Evolutionary conservation across 139 green algal species (phyloP).

Genomic region (Tetradesmus obliquus): DNA sequence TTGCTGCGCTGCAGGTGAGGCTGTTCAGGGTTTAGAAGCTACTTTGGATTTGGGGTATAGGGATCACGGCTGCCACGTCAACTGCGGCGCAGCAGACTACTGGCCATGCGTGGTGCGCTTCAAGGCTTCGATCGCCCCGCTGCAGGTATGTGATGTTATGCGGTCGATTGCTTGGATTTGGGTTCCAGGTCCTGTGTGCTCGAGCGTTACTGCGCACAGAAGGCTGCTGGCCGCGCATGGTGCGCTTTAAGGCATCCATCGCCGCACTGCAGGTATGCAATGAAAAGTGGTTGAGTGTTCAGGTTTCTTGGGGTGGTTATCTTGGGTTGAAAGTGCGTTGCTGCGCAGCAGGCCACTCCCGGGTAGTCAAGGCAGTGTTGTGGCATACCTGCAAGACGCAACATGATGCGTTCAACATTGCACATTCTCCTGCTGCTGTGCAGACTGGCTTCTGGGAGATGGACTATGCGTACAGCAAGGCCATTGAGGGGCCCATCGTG

Average conservation of each 20-base stretch:
- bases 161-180: no score
- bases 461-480: conserved; percentile 41
- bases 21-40: no score
- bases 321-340: no score
- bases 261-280: background rate
- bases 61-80: conserved; percentile 38
- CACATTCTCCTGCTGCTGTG: no score
- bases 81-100: background rate
- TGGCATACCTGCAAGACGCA: no score
- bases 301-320: no score
- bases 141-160: conserved; percentile 42
- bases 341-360: no score
- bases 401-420: no score
- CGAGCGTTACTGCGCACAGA: background rate
- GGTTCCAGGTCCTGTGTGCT: no score
- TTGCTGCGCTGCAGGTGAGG: background rate
- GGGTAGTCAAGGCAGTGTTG: no score
- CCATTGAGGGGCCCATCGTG: conserved; percentile 42
- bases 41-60: no score
- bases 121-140: conserved; percentile 33
- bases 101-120: conserved; percentile 44
- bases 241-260: conserved; percentile 5
- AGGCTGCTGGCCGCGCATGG: background rate
- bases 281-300: no score
- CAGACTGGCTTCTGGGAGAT: conserved; percentile 40